Conservation (phyloP, 129 eudicot genomes). For the Dittrichia graveolens region DNA sequence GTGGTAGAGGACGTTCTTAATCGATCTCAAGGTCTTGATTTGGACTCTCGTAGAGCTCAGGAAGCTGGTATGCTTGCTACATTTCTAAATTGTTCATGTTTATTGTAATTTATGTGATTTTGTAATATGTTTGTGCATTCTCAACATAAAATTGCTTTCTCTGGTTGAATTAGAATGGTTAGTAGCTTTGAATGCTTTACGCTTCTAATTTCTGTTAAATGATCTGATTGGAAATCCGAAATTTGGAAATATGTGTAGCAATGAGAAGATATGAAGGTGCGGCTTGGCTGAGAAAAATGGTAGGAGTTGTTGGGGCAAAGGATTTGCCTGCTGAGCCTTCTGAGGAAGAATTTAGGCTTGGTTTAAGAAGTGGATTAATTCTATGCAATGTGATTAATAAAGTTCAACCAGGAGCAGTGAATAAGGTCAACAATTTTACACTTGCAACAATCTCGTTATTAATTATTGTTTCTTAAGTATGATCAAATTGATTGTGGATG, state of each 20-base stretch:
- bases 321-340: conserved; percentile 99
- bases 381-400: conserved; percentile 83
- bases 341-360: conserved; percentile 90
- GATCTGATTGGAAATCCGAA: neutral
- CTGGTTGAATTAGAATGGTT: neutral
- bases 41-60: conserved; percentile 87
- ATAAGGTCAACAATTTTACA: conserved; percentile 50
- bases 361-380: conserved; percentile 84
- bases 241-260: conserved; percentile 43
- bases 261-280: conserved; percentile 89
- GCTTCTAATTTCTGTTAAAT: neutral
- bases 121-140: conserved; percentile 3
- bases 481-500: neutral
- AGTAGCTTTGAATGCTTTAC: neutral
- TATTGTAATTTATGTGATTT: neutral
- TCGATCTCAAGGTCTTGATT: conserved; percentile 68
- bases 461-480: neutral
- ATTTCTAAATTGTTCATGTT: neutral
- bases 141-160: neutral
- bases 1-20: conserved; percentile 86
- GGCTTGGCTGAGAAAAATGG: conserved; percentile 86
- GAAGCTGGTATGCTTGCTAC: conserved; percentile 64
- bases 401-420: conserved; percentile 83
- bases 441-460: conserved; percentile 1
- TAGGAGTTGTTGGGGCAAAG: conserved; percentile 86